phyloP scores from a whole-genome alignment of 2,329 filamentous ascomycete genomes.

The Aspergillaceae sp. region DNA sequence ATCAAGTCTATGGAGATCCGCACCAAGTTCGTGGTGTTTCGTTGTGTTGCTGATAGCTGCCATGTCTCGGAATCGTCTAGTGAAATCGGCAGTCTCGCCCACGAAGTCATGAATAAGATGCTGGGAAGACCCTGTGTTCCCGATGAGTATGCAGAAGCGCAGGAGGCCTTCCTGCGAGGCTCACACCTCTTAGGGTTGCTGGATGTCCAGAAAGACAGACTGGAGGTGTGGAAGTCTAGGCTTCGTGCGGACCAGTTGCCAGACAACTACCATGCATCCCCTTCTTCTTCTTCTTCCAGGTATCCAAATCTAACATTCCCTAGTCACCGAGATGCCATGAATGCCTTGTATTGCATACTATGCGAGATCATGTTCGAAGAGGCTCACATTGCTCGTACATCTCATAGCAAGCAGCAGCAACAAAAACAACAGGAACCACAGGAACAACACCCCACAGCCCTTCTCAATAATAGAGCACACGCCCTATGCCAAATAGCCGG shows the following conservation, averaged over 20 bases:
- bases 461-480: no score
- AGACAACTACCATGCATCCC: not conserved
- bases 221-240: slow-evolving; percentile 10
- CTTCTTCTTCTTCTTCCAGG: not conserved
- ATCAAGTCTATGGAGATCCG: slow-evolving; percentile 14
- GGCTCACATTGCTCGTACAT: not conserved
- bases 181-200: slow-evolving; percentile 9
- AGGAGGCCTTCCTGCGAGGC: slow-evolving; percentile 7
- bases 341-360: slow-evolving; percentile 6
- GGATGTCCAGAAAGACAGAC: slow-evolving; percentile 8
- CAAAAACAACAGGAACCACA: no score
- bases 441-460: no score
- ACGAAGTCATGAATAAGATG: slow-evolving; percentile 4
- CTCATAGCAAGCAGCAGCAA: not conserved
- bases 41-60: slow-evolving; percentile 4
- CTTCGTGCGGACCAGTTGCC: slow-evolving; percentile 2
- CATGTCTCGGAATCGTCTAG: slow-evolving; percentile 2
- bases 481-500: not conserved
- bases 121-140: slow-evolving; percentile 1
- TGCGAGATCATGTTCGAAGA: slow-evolving; percentile 6
- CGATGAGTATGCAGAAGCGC: slow-evolving; percentile 5
- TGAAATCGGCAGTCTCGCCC: slow-evolving; percentile 3
- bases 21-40: slow-evolving; percentile 9
- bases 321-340: slow-evolving; percentile 10
- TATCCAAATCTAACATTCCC: not conserved